phyloP scores from a whole-genome alignment of 2,329 filamentous ascomycete species.

The Monilinia fructicola region DNA sequence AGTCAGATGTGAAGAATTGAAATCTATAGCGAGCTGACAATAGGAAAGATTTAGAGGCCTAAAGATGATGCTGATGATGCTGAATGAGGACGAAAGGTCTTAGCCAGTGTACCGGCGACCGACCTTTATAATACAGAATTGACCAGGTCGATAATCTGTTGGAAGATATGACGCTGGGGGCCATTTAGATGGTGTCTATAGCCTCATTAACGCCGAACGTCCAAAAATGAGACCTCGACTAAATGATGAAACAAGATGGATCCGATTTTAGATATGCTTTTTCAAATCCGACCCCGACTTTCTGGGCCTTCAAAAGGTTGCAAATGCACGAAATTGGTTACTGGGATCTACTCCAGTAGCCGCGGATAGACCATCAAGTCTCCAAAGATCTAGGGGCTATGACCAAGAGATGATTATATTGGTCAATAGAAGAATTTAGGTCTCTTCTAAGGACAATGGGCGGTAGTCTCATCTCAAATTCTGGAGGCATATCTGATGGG shows the following conservation, averaged over 20 bases:
- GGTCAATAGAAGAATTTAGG: slow-evolving; percentile 10
- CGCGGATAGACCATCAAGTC: slow-evolving; percentile 10
- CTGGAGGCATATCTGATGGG: slow-evolving; percentile 22
- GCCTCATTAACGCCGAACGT: slow-evolving; percentile 23
- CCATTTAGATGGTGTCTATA: slow-evolving; percentile 21
- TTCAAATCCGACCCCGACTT: slow-evolving; percentile 21
- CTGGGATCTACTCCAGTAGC: slow-evolving; percentile 20
- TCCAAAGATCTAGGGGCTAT: slow-evolving; percentile 20
- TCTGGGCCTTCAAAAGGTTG: slow-evolving; percentile 6
- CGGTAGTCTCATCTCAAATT: slow-evolving; percentile 24
- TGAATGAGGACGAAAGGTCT: slow-evolving; percentile 24
- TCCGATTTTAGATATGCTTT: slow-evolving; percentile 21
- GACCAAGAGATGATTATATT: slow-evolving; percentile 16
- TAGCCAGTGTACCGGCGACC: slow-evolving; percentile 23
- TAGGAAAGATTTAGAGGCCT: slow-evolving; percentile 17
- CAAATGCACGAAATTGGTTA: slow-evolving; percentile 17
- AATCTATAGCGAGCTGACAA: slow-evolving; percentile 19
- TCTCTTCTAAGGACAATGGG: slow-evolving; percentile 21
- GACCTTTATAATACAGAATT: slow-evolving; percentile 25
- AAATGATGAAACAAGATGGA: slow-evolving; percentile 23
- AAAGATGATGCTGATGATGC: slow-evolving; percentile 13
- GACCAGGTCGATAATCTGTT: slow-evolving; percentile 22
- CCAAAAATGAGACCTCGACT: slow-evolving; percentile 24
- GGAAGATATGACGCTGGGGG: slow-evolving; percentile 19
- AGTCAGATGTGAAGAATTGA: slow-evolving; percentile 15